phyloP scores from a whole-genome alignment of 257 asterid genomes.

The Lithospermum erythrorhizon region DNA sequence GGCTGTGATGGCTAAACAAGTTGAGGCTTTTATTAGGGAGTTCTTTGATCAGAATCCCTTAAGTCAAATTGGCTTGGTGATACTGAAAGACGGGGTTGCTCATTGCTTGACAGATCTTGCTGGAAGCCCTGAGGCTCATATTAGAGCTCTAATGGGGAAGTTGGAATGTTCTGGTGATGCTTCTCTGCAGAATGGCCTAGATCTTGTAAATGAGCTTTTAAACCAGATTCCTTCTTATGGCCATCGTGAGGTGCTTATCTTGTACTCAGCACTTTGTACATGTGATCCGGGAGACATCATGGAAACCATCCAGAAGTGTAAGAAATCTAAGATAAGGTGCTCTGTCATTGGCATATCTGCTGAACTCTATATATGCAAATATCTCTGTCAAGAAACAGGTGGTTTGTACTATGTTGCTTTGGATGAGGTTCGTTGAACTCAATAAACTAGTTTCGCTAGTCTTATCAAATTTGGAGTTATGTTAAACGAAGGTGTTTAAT shows the following conservation, averaged over 20 bases:
- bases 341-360: conserved; percentile 87
- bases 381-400: conserved; percentile 90
- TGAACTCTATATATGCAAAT: conserved; percentile 82
- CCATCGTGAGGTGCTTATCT: conserved; percentile 86
- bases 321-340: conserved; percentile 70
- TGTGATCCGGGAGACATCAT: conserved; percentile 90
- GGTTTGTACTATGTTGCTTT: conserved; percentile 70
- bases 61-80: conserved; percentile 76
- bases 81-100: conserved; percentile 81
- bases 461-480: background rate
- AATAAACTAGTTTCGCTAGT: background rate
- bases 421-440: conserved; percentile 65
- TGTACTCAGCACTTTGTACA: conserved; percentile 84
- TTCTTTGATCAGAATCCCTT: conserved; percentile 88
- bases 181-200: conserved; percentile 87
- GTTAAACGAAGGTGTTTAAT: background rate
- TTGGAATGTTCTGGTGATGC: conserved; percentile 85
- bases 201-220: conserved; percentile 67
- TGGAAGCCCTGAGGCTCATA: conserved; percentile 94
- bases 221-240: conserved; percentile 85
- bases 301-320: conserved; percentile 82
- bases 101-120: conserved; percentile 81
- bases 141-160: conserved; percentile 88
- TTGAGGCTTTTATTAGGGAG: conserved; percentile 87
- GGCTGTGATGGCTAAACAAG: conserved; percentile 78